Evolutionary conservation across 2,329 filamentous ascomycete genomes (phyloP).

Genomic region (Ascochyta pisi): DNA sequence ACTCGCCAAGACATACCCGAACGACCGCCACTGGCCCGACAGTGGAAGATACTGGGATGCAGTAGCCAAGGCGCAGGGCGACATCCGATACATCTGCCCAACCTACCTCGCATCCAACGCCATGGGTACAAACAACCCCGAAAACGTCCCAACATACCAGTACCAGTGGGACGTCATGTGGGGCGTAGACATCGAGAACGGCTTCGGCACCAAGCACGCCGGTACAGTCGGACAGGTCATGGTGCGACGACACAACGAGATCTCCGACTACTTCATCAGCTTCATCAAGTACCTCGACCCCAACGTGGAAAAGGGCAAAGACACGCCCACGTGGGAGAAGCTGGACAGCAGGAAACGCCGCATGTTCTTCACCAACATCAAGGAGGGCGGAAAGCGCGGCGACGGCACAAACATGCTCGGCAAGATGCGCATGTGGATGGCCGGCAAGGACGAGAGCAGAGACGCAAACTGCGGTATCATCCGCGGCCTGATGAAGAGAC

Average conservation of each 20-base stretch:
- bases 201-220: constrained; percentile 45
- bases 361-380: constrained; percentile 42
- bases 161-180: constrained; percentile 47
- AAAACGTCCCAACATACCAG: constrained; percentile 34
- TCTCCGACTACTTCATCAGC: constrained; percentile 42
- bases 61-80: constrained; percentile 43
- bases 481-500: constrained; percentile 31
- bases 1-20: constrained; percentile 38
- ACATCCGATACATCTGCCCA: constrained; percentile 46
- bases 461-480: constrained; percentile 30
- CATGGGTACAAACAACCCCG: constrained; percentile 39
- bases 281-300: constrained; percentile 45
- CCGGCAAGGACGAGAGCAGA: constrained; percentile 26
- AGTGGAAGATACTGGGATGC: constrained; percentile 43
- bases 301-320: constrained; percentile 30
- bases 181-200: constrained; percentile 39
- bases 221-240: constrained; percentile 44
- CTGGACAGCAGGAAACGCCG: constrained; percentile 30
- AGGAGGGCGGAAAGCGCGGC: constrained; percentile 31
- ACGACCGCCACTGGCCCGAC: constrained; percentile 45
- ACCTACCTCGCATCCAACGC: constrained; percentile 42
- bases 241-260: constrained; percentile 36
- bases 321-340: constrained; percentile 31
- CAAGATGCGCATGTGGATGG: constrained; percentile 32
- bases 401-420: constrained; percentile 32